Evolutionary conservation across 805 yeast genomes (phyloP).

Genomic region (Pichia eremophila): DNA sequence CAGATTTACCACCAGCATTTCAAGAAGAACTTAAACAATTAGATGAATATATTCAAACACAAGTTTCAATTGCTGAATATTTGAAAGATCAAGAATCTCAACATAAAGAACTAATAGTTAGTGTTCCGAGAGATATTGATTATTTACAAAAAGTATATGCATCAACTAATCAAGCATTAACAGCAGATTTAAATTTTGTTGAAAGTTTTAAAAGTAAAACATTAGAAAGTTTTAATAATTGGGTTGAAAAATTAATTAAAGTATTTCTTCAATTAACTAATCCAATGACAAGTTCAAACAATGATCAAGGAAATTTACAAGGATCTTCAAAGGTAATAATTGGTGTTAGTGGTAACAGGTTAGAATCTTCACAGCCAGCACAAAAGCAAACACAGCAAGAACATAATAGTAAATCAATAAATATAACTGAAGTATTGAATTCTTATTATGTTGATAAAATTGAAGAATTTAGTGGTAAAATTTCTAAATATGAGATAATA

Average conservation of each 20-base stretch:
- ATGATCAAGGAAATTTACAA: slow-evolving; percentile 16
- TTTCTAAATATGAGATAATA: slow-evolving; percentile 38
- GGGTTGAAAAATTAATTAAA: slow-evolving; percentile 31
- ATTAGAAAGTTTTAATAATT: slow-evolving; percentile 27
- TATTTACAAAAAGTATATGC: slow-evolving; percentile 53
- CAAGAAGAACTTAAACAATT: slow-evolving; percentile 62
- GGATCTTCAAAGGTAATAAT: slow-evolving; percentile 19
- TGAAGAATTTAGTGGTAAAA: slow-evolving; percentile 34
- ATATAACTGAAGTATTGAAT: slow-evolving; percentile 42
- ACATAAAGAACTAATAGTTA: slow-evolving; percentile 54
- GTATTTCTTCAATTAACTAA: slow-evolving; percentile 29
- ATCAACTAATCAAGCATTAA: slow-evolving; percentile 55
- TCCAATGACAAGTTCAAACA: slow-evolving; percentile 22
- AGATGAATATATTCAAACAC: slow-evolving; percentile 64
- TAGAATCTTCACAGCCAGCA: slow-evolving; percentile 8
- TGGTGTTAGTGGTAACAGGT: slow-evolving; percentile 25
- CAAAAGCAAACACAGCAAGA: slow-evolving; percentile 16
- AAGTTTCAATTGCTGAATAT: slow-evolving; percentile 62
- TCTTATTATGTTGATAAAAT: slow-evolving; percentile 41
- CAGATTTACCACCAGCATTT: slow-evolving; percentile 62
- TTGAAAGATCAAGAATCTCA: slow-evolving; percentile 51
- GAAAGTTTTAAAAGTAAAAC: slow-evolving; percentile 34
- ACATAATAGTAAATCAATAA: slow-evolving; percentile 28
- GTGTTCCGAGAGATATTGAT: slow-evolving; percentile 65
- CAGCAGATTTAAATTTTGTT: slow-evolving; percentile 38